These are phyloP conservation scores for Teunomyces panamensis DNA, from an alignment of 805 yeast species.

Conservation along the genomic window DNA sequence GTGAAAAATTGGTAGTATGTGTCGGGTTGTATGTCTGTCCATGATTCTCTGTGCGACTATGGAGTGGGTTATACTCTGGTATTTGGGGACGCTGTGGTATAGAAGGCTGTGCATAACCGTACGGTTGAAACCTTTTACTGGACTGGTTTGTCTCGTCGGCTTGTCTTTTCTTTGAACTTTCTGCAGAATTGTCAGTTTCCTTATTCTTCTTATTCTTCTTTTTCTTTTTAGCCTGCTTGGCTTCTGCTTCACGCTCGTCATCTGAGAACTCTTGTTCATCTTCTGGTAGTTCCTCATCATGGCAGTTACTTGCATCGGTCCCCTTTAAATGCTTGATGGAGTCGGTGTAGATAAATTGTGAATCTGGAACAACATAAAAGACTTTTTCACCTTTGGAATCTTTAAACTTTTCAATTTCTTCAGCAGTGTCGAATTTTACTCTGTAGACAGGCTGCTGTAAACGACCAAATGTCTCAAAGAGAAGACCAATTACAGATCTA, in stretches of 20 bases:
- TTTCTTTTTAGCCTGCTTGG: slow-evolving; percentile 61
- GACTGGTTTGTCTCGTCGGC: not conserved
- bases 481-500: slow-evolving; percentile 65
- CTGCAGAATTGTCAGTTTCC: slow-evolving; percentile 7
- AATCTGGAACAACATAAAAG: slow-evolving; percentile 75
- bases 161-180: slow-evolving; percentile 4
- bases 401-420: slow-evolving; percentile 46
- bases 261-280: slow-evolving; percentile 95
- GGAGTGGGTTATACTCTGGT: slow-evolving; percentile 2
- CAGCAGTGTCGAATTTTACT: slow-evolving; percentile 58
- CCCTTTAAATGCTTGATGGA: slow-evolving; percentile 71
- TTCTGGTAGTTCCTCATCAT: slow-evolving; percentile 90
- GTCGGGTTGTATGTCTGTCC: not conserved
- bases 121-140: slow-evolving; percentile 18
- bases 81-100: slow-evolving; percentile 6
- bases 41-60: not conserved
- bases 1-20: not conserved
- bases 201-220: slow-evolving; percentile 37
- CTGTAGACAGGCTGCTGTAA: slow-evolving; percentile 79
- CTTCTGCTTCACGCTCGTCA: slow-evolving; percentile 81
- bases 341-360: slow-evolving; percentile 77
- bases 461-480: slow-evolving; percentile 89
- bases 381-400: slow-evolving; percentile 55
- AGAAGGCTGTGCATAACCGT: slow-evolving; percentile 18
- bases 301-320: slow-evolving; percentile 90